Base-by-base conservation (phyloP, 257 asterid genomes). In the Apocynum venetum region DNA sequence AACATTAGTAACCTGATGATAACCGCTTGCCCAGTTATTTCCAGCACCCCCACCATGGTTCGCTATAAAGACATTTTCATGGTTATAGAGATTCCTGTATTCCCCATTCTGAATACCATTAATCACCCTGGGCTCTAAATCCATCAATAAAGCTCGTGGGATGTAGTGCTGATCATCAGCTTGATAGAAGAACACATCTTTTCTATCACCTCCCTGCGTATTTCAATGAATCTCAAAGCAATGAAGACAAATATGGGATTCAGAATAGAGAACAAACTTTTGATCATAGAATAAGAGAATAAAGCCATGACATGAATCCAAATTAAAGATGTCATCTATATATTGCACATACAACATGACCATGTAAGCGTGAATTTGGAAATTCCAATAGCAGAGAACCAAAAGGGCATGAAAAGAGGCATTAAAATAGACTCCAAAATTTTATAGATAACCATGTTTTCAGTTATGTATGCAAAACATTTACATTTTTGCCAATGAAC, bases 41-140 rank as follows among this genome's bases (percentile, higher is more conserved):
- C 99, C 98, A 81, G 99, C 99, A 81, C 99, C 99, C 8, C 98
- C 98, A 75, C 98, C 98, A 83, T 96, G 97, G 69, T 91, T 90
- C 3, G 98, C 96, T 73, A 96, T 89, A 76, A 96, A 96, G 56
- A 93, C 84, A 64, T 96, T 96, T 89, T 96, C 99, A 31, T 92
- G 99, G 87, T 96, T 96, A 89, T 96, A 96, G 55, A 96, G 97
- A 78, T 93, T 96, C 84, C 93, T 84, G 85, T 96, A 96, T 76
- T 96, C 99, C 76, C 99, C 89, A 80, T 96, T 96, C 74, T 96
- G 99, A 79, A 96, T 96, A 77, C 97, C 93, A 79, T 96, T 93
- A 49, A 96, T 93, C 71, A 96, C 99, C 81, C 99, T 91, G 76
- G 99, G 99, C 89, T 96, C 98, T 86, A 96, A 87, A 84, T 96